Evolutionary conservation across 2,329 filamentous ascomycete species (phyloP).

Genomic region (Eurotiales sp.): DNA sequence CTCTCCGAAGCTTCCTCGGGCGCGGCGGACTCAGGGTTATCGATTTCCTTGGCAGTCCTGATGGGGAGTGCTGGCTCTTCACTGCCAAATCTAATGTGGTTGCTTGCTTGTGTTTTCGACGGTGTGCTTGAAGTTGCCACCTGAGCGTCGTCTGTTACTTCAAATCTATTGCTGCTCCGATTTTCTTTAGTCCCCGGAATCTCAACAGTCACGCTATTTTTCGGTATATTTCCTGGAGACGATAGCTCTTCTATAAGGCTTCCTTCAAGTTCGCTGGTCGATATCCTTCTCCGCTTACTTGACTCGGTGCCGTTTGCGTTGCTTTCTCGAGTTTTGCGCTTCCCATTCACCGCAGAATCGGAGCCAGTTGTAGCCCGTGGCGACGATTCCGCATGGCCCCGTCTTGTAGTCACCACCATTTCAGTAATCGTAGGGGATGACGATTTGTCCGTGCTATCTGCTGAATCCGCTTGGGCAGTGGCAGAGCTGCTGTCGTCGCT

Average conservation of each 20-base stretch:
- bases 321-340: conserved; percentile 29
- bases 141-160: not conserved
- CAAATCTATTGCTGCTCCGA: not conserved
- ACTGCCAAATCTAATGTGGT: conserved; percentile 39
- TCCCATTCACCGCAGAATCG: conserved; percentile 22
- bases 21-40: conserved; percentile 16
- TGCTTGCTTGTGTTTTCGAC: not conserved
- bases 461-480: conserved; percentile 14
- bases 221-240: conserved; percentile 7
- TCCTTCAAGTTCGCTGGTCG: conserved; percentile 17
- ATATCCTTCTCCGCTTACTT: conserved; percentile 33
- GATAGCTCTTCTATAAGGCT: conserved; percentile 17
- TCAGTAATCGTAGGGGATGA: conserved; percentile 15
- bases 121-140: not conserved
- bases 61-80: conserved; percentile 34
- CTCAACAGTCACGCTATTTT: conserved; percentile 6
- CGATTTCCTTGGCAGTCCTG: conserved; percentile 19
- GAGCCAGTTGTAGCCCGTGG: conserved; percentile 15
- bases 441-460: conserved; percentile 11
- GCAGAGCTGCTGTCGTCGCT: conserved; percentile 13
- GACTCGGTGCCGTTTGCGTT: conserved; percentile 21
- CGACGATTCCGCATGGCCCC: conserved; percentile 20
- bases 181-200: conserved; percentile 3
- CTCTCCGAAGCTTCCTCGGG: conserved; percentile 16
- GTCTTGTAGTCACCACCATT: conserved; percentile 35